Base-by-base conservation (phyloP, 768 basidiomycete genomes). In the Phlebiopsis flavidoalba region DNA sequence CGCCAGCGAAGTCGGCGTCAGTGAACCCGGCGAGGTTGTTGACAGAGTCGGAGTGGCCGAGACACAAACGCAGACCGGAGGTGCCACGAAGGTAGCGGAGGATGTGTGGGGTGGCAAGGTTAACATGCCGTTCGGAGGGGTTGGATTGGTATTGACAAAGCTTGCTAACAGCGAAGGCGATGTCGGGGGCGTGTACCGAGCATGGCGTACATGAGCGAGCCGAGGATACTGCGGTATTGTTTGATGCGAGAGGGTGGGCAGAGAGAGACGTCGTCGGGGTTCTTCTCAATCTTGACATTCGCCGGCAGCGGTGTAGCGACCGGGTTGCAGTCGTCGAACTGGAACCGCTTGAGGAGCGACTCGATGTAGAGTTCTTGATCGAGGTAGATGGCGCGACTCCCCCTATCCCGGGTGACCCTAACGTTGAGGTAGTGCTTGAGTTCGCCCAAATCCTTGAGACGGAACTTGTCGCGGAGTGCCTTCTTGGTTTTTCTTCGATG, bases 241-340 rank as follows among this genome's bases (percentile, higher is more conserved):
- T 35, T 17, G 7, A 45, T 55, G 40, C 7, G 22, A 17, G 26
- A 49, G 6, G 14, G 48, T 3, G 48, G 48, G 40, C 22, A 40
- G 8, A 60, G 62, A 61, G 62, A 65, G n/a, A 48, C 51, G 19
- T 14, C 61, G 45, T 24, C 22, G 21, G 55, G 46, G 15, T 57
- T 24, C 21, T 53, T n/a, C 36, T 33, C 62, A n/a, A 75, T 68
- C 24, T 60, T 54, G 10, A 64, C 58, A 11, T 63, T 66, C 10
- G 71, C 66, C 46, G 68, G 65, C 35, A 77, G 62, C 5, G 75
- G 76, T 1, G 74, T 78, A 11, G 57, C 52, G 12, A 73, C 67
- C 0, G 73, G 69, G 22, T 73, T 71, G 48, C 66, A 66, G 36
- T 73, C 68, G 5, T 63, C 35, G 58, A 75, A 65, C 10, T 61